These are phyloP conservation scores for Cystobasidium ongulense DNA, from an alignment of 768 basidiomycete species.

Conservation along the genomic window DNA sequence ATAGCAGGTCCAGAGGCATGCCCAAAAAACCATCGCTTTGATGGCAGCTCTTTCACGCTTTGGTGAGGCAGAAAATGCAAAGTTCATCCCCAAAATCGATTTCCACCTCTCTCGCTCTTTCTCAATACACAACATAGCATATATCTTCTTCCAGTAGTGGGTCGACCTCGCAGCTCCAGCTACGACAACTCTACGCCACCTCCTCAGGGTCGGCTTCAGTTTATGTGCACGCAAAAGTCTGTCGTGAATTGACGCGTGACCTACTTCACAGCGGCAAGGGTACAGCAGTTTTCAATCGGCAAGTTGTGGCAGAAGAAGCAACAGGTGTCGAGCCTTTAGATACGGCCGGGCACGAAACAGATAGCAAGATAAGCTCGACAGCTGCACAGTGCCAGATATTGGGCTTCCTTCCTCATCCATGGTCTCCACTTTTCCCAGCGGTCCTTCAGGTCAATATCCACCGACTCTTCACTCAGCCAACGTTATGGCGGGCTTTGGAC, in stretches of 20 bases:
- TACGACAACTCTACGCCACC: not conserved
- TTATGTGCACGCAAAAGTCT: not conserved
- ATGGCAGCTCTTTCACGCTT: not conserved
- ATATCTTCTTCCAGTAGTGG: too few relatives aligned
- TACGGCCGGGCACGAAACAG: too few relatives aligned
- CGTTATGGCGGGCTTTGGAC: constrained; percentile 22
- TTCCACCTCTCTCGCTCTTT: too few relatives aligned
- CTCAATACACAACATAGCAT: too few relatives aligned
- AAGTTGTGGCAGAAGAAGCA: not conserved
- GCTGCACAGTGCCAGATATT: not conserved
- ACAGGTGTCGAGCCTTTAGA: too few relatives aligned
- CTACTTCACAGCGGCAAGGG: not conserved
- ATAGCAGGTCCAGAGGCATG: not conserved
- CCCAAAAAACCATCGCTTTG: not conserved
- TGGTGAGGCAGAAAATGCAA: not conserved
- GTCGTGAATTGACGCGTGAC: not conserved
- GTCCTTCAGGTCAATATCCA: not conserved
- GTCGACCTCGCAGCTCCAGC: too few relatives aligned
- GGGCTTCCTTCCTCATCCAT: not conserved
- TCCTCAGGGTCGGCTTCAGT: not conserved
- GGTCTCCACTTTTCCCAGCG: constrained; percentile 14
- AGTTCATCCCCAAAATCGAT: too few relatives aligned
- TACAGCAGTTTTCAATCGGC: too few relatives aligned
- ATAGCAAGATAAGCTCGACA: not conserved
- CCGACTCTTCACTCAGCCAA: not conserved